Evolutionary conservation across 2,329 filamentous ascomycete genomes (phyloP).

Genomic region (Venturia pyrina): DNA sequence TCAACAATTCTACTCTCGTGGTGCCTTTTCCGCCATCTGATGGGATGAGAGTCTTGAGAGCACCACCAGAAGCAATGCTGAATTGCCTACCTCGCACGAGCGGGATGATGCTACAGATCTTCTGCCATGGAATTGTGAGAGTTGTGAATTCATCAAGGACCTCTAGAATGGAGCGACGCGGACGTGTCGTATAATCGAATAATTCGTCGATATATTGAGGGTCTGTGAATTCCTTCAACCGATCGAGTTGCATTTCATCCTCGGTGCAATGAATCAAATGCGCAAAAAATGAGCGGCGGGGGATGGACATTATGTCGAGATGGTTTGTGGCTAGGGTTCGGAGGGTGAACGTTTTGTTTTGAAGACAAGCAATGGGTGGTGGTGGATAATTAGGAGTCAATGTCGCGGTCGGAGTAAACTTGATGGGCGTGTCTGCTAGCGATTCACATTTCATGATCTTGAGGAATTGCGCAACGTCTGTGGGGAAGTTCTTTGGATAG

Average conservation of each 20-base stretch:
- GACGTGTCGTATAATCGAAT: conserved; percentile 89
- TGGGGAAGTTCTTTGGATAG: conserved; percentile 76
- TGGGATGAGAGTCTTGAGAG: conserved; percentile 19
- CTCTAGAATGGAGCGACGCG: conserved; percentile 83
- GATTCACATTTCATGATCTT: conserved; percentile 67
- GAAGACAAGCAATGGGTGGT: conserved; percentile 27
- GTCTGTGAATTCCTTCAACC: conserved; percentile 73
- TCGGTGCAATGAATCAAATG: conserved; percentile 65
- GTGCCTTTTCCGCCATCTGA: not conserved
- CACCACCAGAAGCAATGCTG: conserved; percentile 73
- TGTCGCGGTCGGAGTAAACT: conserved; percentile 32
- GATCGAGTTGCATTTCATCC: conserved; percentile 64
- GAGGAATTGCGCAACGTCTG: conserved; percentile 71
- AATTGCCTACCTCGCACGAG: conserved; percentile 82
- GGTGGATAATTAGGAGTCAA: conserved; percentile 26
- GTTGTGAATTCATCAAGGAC: conserved; percentile 82
- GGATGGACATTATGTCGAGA: conserved; percentile 82
- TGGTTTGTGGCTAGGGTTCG: conserved; percentile 70
- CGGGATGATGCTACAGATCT: conserved; percentile 65
- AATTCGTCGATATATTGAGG: conserved; percentile 79
- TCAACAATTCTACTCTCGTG: conserved; percentile 58
- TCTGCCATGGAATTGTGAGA: conserved; percentile 69
- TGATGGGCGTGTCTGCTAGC: conserved; percentile 61
- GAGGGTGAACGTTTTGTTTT: conserved; percentile 44
- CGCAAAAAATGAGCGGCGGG: conserved; percentile 76